These are phyloP conservation scores for Candida tetrigidarum DNA, from an alignment of 1,139 yeast species.

Conservation along the genomic window DNA sequence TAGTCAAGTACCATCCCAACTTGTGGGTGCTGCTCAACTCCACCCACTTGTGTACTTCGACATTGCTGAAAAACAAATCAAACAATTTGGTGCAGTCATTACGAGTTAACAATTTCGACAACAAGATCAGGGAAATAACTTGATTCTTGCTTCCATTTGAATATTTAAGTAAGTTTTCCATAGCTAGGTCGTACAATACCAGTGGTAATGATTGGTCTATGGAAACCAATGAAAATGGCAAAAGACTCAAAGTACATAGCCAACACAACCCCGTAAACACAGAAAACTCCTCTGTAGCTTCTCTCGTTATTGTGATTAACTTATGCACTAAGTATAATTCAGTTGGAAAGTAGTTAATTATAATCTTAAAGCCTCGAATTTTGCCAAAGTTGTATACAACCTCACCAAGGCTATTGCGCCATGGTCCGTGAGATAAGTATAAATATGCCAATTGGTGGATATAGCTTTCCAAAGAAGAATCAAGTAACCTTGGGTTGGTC, in stretches of 20 bases:
- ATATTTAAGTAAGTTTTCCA: conserved; percentile 26
- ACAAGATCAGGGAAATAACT: conserved; percentile 37
- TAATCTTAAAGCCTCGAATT: conserved; percentile 65
- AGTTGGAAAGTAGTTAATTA: conserved; percentile 61
- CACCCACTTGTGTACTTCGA: conserved; percentile 20
- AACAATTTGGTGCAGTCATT: conserved; percentile 29
- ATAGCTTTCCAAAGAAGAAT: conserved; percentile 37
- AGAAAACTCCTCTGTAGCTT: conserved; percentile 51
- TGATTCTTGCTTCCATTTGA: conserved; percentile 35
- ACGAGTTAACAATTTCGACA: conserved; percentile 41
- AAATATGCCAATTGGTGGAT: conserved; percentile 31
- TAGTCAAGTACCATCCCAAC: conserved; percentile 42
- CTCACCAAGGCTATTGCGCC: conserved; percentile 22
- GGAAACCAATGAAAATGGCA: conserved; percentile 66
- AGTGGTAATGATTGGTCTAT: conserved; percentile 39
- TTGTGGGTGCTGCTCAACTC: conserved; percentile 21
- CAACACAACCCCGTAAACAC: conserved; percentile 67
- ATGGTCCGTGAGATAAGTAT: conserved; percentile 24
- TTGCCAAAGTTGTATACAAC: conserved; percentile 64
- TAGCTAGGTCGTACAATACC: conserved; percentile 38
- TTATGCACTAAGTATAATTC: conserved; percentile 54
- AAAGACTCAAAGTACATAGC: conserved; percentile 68
- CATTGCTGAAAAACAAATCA: conserved; percentile 22
- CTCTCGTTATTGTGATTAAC: conserved; percentile 29
- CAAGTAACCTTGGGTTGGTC: conserved; percentile 57